Evolutionary conservation across 1,284 basidiomycete species (phyloP).

Genomic region (Sporisorium graminicola): DNA sequence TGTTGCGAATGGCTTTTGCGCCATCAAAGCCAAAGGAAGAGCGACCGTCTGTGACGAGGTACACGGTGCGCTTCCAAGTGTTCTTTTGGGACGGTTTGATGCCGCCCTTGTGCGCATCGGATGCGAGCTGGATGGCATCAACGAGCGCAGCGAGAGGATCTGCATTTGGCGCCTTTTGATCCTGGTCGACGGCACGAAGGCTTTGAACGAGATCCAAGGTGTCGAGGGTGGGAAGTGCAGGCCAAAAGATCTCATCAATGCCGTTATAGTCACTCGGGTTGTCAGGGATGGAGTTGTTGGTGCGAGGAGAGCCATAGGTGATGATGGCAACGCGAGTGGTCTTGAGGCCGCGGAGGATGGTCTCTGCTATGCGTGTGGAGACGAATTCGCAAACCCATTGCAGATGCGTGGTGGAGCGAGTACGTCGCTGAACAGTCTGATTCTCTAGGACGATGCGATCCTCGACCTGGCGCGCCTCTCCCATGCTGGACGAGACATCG

Average conservation of each 20-base stretch:
- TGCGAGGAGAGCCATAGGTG: slow-evolving; percentile 75
- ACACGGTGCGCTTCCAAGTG: slow-evolving; percentile 61
- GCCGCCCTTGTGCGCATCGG: slow-evolving; percentile 52
- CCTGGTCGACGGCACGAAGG: slow-evolving; percentile 58
- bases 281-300: slow-evolving; percentile 78
- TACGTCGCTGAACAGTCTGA: slow-evolving; percentile 72
- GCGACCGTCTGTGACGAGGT: slow-evolving; percentile 68
- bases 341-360: slow-evolving; percentile 89
- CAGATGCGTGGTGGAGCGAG: slow-evolving; percentile 74
- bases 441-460: slow-evolving; percentile 43
- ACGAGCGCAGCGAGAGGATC: slow-evolving; percentile 83
- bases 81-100: slow-evolving; percentile 47
- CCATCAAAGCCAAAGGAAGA: slow-evolving; percentile 51
- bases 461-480: slow-evolving; percentile 70
- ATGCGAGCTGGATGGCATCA: slow-evolving; percentile 81
- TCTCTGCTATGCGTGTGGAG: slow-evolving; percentile 87
- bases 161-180: slow-evolving; percentile 25
- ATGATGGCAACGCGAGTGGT: slow-evolving; percentile 91
- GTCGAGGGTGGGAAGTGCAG: slow-evolving; percentile 80
- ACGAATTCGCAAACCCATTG: slow-evolving; percentile 86
- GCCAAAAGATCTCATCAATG: slow-evolving; percentile 82
- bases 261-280: slow-evolving; percentile 78
- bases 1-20: slow-evolving; percentile 27
- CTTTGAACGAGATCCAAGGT: slow-evolving; percentile 81
- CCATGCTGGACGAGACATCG: slow-evolving; percentile 89